Conservation (phyloP, 177 flowering plant genomes). For the Vitis hybrid region DNA sequence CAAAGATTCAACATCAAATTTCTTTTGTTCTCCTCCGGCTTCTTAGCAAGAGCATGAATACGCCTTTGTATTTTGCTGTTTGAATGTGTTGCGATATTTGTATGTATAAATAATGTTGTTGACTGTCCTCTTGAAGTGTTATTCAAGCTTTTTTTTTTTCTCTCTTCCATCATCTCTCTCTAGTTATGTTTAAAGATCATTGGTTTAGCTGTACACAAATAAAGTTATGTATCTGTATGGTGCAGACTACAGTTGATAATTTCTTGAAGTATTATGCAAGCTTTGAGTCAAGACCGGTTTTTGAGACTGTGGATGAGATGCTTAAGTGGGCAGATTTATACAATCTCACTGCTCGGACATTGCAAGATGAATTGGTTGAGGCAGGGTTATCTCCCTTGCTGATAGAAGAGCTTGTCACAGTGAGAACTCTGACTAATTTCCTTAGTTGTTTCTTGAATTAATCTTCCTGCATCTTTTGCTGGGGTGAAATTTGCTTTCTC, state of each 20-base stretch:
- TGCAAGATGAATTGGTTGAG: slow-evolving; percentile 61
- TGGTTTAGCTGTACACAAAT: neutral
- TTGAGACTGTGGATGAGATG: slow-evolving; percentile 84
- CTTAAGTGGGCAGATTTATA: slow-evolving; percentile 81
- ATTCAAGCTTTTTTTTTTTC: no score
- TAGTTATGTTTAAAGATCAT: slow-evolving; percentile 1
- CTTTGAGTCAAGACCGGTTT: slow-evolving; percentile 66
- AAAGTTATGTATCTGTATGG: neutral
- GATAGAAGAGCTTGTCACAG: slow-evolving; percentile 83
- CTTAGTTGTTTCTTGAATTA: neutral
- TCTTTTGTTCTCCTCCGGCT: no score
- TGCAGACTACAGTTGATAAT: slow-evolving; percentile 51
- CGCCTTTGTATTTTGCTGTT: no score
- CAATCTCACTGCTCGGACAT: slow-evolving; percentile 52
- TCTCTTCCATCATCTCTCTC: neutral
- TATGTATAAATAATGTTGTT: no score
- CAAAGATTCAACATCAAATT: no score
- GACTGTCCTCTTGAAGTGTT: no score
- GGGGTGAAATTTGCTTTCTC: no score
- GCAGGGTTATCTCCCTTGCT: slow-evolving; percentile 56
- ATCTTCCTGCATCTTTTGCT: neutral
- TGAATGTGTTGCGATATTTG: no score
- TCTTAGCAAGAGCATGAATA: no score
- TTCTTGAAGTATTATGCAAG: slow-evolving; percentile 69
- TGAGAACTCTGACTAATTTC: slow-evolving; percentile 26